Evolutionary conservation across 176 grass and related monocot genomes (phyloP), one percentile per base, ranked within the genome.

Genomic region (Oryza officinalis): DNA sequence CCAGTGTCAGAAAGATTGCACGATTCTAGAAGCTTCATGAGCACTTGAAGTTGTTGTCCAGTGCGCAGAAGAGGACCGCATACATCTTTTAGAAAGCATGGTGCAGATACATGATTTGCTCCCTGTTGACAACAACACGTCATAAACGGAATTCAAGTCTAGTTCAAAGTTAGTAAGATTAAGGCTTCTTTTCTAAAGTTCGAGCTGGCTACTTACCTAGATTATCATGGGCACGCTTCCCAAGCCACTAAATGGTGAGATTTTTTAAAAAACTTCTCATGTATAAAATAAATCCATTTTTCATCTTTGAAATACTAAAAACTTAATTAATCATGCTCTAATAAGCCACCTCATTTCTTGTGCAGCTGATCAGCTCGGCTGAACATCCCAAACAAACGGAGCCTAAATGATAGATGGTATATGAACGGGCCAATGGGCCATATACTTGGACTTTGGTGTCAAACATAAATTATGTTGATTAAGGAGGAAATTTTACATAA

Each of bases 21-120:
- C 1, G 86, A 95, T 60, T 91, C 93, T 61, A 98, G 77, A 92
- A 98, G 91, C 72, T 94, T 98, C 77, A 94, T 89, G 74, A 98
- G 93, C 81, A 98, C 96, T 88, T 98, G 89, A 90, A 98, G 91
- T 60, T 98, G 96, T 83, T 90, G 84, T 26, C 96, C 93, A 81
- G 93, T 90, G 76, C 80, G 85, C 59, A 98, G 67, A 84, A 98
- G 88, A 73, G 96, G 89, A 85, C 52, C 45, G 14, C 83, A 95
- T 74, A 93, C 65, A 91, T 95, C 87, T 78, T 84, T 91, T 45
- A 98, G 86, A 87, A 98, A 98, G 81, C 91, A 96, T 88, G 96
- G 96, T 73, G 92, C 87, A 85, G 85, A 86, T 23, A 91, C 83
- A 85, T 74, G 80, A 80, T 85, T 91, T 86, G 67, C 87, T 83